These are phyloP conservation scores for Boletus tylopilopsis DNA, from an alignment of 768 basidiomycete genomes.

Conservation along the genomic window DNA sequence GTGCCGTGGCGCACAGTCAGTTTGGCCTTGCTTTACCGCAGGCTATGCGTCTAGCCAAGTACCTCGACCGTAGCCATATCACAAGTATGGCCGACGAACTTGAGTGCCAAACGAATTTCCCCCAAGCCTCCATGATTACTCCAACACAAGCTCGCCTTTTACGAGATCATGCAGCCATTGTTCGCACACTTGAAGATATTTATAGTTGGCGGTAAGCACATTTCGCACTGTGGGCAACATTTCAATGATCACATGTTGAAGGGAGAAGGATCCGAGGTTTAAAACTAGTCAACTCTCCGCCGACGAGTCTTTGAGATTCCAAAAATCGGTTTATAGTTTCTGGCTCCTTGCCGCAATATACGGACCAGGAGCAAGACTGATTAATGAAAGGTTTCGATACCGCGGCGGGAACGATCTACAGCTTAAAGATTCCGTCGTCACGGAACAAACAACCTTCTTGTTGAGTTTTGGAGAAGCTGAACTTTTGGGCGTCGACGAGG, in stretches of 20 bases:
- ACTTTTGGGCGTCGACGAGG: constrained; percentile 18
- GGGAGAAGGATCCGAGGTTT: constrained; percentile 37
- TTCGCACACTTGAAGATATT: constrained; percentile 33
- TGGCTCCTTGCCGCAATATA: constrained; percentile 20
- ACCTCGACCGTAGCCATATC: constrained; percentile 1
- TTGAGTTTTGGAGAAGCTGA: constrained; percentile 10
- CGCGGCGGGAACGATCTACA: not conserved
- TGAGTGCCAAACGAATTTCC: constrained; percentile 2
- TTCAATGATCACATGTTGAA: constrained; percentile 7
- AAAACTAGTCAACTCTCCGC: constrained; percentile 27
- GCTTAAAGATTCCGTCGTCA: constrained; percentile 4
- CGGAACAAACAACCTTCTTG: constrained; percentile 7
- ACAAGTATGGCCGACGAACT: constrained; percentile 7
- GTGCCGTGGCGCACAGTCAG: constrained; percentile 28
- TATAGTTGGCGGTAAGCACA: constrained; percentile 37
- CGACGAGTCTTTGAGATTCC: constrained; percentile 31
- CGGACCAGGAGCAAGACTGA: constrained; percentile 1
- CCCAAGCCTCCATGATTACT: constrained; percentile 8
- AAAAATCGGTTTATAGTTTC: constrained; percentile 28
- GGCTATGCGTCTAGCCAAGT: constrained; percentile 27
- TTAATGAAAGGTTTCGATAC: not conserved
- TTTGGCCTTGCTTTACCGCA: constrained; percentile 31
- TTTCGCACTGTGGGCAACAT: not conserved
- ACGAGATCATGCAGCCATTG: constrained; percentile 21
- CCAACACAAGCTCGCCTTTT: constrained; percentile 22